Conservation (phyloP, 768 basidiomycete genomes). For the Lentinula boryana region DNA sequence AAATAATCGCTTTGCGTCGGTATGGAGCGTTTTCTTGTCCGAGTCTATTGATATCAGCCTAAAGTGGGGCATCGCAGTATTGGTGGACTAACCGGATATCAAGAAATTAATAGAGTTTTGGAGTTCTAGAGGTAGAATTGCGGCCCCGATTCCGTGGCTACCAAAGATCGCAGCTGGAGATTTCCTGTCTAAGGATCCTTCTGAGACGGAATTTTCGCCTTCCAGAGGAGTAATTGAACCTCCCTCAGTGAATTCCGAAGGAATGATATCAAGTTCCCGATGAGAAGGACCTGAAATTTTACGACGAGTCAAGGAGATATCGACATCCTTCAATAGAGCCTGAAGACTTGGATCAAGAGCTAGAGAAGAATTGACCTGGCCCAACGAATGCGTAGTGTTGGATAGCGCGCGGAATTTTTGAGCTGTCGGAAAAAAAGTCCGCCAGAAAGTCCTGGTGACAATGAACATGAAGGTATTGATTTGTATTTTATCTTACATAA, state of each 20-base stretch:
- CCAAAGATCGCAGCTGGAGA: slow-evolving; percentile 84
- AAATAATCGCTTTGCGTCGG: slow-evolving; percentile 71
- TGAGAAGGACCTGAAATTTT: slow-evolving; percentile 20
- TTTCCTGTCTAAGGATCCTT: slow-evolving; percentile 37
- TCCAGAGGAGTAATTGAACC: slow-evolving; percentile 27
- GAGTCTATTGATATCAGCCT: slow-evolving; percentile 35
- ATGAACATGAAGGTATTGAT: neutral
- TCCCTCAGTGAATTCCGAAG: slow-evolving; percentile 26
- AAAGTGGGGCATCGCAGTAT: slow-evolving; percentile 2
- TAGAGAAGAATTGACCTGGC: slow-evolving; percentile 52
- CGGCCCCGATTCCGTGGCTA: slow-evolving; percentile 62
- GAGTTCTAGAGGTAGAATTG: slow-evolving; percentile 69
- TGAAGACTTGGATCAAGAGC: slow-evolving; percentile 63
- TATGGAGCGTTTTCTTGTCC: slow-evolving; percentile 59
- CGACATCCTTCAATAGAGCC: slow-evolving; percentile 59
- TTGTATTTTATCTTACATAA: no score
- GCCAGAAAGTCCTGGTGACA: neutral
- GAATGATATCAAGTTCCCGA: slow-evolving; percentile 53
- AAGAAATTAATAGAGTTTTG: slow-evolving; percentile 57
- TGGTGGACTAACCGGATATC: slow-evolving; percentile 49
- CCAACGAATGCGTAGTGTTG: neutral
- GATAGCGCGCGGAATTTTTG: neutral
- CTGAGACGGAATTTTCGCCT: slow-evolving; percentile 20
- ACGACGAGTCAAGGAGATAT: slow-evolving; percentile 51
- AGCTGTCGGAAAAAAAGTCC: neutral